Evolutionary conservation across 306 rosid genomes (phyloP), one percentile per base, ranked within the genome.

Genomic region (Acmispon strigosus): DNA sequence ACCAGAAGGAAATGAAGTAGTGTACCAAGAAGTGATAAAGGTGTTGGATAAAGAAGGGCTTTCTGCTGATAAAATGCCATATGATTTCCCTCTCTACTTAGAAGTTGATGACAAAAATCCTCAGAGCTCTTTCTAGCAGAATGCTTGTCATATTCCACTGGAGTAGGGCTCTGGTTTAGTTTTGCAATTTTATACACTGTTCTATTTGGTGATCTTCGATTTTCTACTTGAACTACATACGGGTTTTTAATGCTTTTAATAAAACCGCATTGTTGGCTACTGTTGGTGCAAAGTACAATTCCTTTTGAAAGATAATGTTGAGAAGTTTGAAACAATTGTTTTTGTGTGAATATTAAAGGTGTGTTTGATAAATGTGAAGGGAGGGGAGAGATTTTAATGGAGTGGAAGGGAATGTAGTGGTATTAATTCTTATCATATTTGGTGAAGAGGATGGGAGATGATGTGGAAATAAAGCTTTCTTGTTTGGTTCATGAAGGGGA

Each of bases 1-100:
- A 65, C 77, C 92, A 10, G 97, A 91, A 45, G 97, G 97, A 70
- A 91, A 94, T 72, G 84, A 68, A 16, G 79, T 85, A 48, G 81
- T 89, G 55, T 83, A 59, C 75, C 65, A 53, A 66, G 86, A 78
- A 70, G 79, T 83, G 70, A 75, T 49, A 14, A 70, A 73, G 83
- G 79, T 78, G 29, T 75, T 83, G 61, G 66, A 78, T 12, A 81
- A 45, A 15, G 76, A 76, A 6, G 77, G 84, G 81, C 70, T 89
- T 75, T 77, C 84, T 50, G 81, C 95, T 56, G 82, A 47, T 14
- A 83, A 77, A 70, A 75, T 91, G 96, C 96, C 96, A 62, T 61
- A 24, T 24, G 99, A 94, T 82, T 94, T 91, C 79, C 97, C 99
- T 70, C 92, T 86, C 65, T 96, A 87, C 84, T 84, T 91, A 3